A percentile compares a stretch with the other conserved stretches of the same genome.
Conservation (phyloP, 169 alveolate genomes). For the Plasmodium berghei region DNA sequence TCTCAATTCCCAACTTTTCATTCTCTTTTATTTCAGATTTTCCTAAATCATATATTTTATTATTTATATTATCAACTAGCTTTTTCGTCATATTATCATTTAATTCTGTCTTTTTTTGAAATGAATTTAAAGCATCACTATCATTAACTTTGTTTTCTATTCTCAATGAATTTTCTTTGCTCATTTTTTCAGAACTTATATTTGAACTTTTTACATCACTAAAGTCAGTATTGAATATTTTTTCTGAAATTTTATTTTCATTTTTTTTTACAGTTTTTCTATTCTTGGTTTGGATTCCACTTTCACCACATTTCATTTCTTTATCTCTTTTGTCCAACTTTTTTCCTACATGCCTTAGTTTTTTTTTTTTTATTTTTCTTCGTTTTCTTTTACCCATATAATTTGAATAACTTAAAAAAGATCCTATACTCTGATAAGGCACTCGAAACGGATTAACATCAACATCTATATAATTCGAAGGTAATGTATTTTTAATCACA, state of each 20-base stretch:
- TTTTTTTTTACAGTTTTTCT: background rate
- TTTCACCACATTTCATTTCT: background rate
- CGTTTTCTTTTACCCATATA: conserved; percentile 1
- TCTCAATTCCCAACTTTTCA: background rate
- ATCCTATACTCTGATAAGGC: background rate
- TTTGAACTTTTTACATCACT: background rate
- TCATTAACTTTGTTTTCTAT: too few species aligned
- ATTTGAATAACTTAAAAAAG: background rate
- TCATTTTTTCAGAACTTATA: background rate
- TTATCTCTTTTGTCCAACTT: background rate
- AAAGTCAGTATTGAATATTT: too few species aligned
- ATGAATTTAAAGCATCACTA: too few species aligned
- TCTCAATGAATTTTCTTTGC: background rate
- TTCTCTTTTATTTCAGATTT: background rate
- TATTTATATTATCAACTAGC: background rate
- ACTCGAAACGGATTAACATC: conserved; percentile 1
- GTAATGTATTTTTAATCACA: conserved; percentile 7
- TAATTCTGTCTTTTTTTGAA: background rate
- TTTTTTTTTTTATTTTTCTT: background rate
- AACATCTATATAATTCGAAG: conserved; percentile 49
- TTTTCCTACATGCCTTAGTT: background rate
- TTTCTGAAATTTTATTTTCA: background rate
- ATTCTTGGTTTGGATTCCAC: background rate
- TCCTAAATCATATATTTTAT: background rate
- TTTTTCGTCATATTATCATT: background rate